These are phyloP conservation scores for Linanthus parryae DNA, from an alignment of 148 eudicot genomes.

Conservation along the genomic window DNA sequence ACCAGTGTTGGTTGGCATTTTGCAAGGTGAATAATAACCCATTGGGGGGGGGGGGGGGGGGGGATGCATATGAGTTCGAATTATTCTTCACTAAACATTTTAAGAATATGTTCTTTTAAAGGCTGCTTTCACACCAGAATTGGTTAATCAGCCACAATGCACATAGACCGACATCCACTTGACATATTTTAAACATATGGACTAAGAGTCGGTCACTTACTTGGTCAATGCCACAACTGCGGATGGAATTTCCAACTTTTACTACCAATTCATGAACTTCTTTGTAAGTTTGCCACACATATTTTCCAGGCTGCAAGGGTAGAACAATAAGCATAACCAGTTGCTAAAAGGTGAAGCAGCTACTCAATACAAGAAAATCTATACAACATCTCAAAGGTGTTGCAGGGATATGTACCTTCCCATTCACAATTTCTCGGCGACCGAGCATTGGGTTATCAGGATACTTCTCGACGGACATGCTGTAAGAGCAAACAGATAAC, in stretches of 20 bases:
- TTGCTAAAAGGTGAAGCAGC: neutral
- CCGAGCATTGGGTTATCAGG: constrained; percentile 71
- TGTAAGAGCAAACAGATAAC: constrained; percentile 35
- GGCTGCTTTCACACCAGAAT: too few relatives aligned
- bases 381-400: neutral
- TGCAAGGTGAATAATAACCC: too few relatives aligned
- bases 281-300: constrained; percentile 82
- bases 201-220: neutral
- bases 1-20: too few relatives aligned
- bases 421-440: constrained; percentile 51
- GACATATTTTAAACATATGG: neutral
- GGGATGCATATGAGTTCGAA: too few relatives aligned
- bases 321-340: constrained; percentile 11
- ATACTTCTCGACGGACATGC: constrained; percentile 60
- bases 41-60: too few relatives aligned
- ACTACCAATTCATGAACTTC: constrained; percentile 70
- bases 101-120: too few relatives aligned
- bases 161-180: too few relatives aligned
- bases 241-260: constrained; percentile 11
- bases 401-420: constrained; percentile 49
- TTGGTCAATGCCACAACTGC: constrained; percentile 10
- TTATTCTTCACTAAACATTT: too few relatives aligned
- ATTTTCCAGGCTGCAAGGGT: constrained; percentile 67
- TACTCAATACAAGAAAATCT: neutral
- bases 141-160: too few relatives aligned